Percentiles rank a stretch among this genome's conserved stretches.
These are phyloP conservation scores for Ogataea corticis DNA, from an alignment of 805 yeast genomes.

Conservation along the genomic window DNA sequence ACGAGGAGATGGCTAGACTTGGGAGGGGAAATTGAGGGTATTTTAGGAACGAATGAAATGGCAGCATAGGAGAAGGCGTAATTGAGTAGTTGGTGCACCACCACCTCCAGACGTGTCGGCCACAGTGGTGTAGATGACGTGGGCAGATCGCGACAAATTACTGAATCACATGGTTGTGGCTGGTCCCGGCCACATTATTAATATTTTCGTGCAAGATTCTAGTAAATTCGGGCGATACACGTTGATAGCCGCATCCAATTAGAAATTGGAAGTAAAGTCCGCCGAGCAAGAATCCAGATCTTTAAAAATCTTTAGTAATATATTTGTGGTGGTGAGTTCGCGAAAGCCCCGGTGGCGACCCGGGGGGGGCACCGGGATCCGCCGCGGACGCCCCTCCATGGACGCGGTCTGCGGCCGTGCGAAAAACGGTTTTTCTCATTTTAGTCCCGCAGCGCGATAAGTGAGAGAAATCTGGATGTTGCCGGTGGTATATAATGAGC, in stretches of 20 bases:
- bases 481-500: conserved; percentile 7
- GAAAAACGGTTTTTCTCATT: background rate
- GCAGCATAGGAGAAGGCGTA: too few relatives aligned
- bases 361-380: too few relatives aligned
- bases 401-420: background rate
- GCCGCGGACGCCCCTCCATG: background rate
- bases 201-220: background rate
- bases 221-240: conserved; percentile 6
- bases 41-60: too few relatives aligned
- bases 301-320: conserved; percentile 15
- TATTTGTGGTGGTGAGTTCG: background rate
- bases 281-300: conserved; percentile 16
- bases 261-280: conserved; percentile 9
- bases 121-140: too few relatives aligned
- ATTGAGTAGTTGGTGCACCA: too few relatives aligned
- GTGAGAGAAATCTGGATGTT: background rate
- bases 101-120: too few relatives aligned
- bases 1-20: conserved; percentile 11
- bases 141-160: too few relatives aligned
- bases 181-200: background rate
- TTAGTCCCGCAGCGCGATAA: background rate
- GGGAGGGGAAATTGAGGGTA: too few relatives aligned
- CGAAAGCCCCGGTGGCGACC: background rate
- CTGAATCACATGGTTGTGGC: too few relatives aligned
- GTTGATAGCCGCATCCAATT: conserved; percentile 5